Conservation (phyloP, 1,284 basidiomycete species). For the Porodaedalea pini region DNA sequence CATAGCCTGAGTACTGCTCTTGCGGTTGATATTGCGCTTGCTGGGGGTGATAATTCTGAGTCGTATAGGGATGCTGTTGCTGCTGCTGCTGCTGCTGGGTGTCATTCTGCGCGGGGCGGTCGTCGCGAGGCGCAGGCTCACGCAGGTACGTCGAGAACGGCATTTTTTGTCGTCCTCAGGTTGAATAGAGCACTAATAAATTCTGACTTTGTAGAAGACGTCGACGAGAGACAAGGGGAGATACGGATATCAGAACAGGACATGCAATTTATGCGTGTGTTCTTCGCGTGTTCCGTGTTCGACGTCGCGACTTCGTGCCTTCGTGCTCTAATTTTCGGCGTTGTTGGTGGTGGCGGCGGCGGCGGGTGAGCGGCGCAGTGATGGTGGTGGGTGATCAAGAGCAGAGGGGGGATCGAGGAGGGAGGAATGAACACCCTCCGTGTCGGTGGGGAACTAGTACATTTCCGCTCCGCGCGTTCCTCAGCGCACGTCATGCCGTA, state of each 20-base stretch:
- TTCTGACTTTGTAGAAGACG: not conserved
- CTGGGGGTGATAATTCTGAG: not conserved
- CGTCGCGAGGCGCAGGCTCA: not conserved
- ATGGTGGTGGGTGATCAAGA: too few relatives aligned
- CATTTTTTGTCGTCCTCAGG: not conserved
- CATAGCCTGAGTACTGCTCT: too few relatives aligned
- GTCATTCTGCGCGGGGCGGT: not conserved
- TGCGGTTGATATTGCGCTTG: not conserved
- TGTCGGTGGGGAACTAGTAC: too few relatives aligned
- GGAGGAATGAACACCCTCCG: too few relatives aligned
- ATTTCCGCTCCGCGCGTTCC: too few relatives aligned
- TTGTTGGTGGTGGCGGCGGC: too few relatives aligned
- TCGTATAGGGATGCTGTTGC: not conserved
- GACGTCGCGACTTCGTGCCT: too few relatives aligned
- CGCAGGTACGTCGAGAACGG: conserved; percentile 14
- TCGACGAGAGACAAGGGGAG: not conserved
- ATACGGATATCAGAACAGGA: not conserved
- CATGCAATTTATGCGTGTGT: too few relatives aligned
- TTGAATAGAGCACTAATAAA: not conserved
- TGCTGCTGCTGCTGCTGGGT: not conserved
- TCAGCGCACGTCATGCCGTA: not conserved
- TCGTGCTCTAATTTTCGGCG: too few relatives aligned
- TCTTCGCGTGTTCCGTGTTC: too few relatives aligned
- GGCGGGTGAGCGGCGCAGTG: too few relatives aligned
- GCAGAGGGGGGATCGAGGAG: too few relatives aligned